A percentile compares a stretch with the other conserved stretches of the same genome.
These are phyloP conservation scores for Aeschynomene evenia DNA, from an alignment of 306 rosid genomes.

Conservation along the genomic window DNA sequence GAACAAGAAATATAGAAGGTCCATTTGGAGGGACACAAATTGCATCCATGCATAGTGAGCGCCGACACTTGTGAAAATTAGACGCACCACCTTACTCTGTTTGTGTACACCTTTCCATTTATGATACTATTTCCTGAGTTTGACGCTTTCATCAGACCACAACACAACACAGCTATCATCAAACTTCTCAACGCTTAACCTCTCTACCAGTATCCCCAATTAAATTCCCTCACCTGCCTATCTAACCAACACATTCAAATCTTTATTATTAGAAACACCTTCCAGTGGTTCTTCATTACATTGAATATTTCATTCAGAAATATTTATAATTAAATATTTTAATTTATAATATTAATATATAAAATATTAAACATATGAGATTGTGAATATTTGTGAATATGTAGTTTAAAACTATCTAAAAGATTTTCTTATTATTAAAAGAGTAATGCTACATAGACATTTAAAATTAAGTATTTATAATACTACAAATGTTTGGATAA, in stretches of 20 bases:
- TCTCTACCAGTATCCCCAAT: neutral
- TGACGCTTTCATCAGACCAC: neutral
- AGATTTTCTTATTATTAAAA: no score
- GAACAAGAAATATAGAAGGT: neutral
- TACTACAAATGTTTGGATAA: no score
- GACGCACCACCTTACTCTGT: neutral
- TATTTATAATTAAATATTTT: no score
- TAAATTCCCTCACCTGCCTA: slow-evolving; percentile 52
- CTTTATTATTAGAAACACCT: no score
- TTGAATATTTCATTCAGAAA: no score
- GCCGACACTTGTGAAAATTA: neutral
- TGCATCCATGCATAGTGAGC: neutral
- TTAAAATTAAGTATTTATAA: no score
- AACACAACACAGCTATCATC: neutral
- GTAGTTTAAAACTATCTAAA: no score
- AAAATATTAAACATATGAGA: no score
- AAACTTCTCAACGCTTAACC: neutral
- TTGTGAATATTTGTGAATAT: no score
- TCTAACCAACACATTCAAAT: slow-evolving; percentile 29
- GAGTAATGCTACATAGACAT: no score
- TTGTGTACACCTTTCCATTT: neutral
- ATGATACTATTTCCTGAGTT: neutral
- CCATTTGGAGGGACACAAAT: neutral
- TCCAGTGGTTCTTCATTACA: no score
- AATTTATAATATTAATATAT: no score